phyloP scores from a whole-genome alignment of 345 rosid genomes.

The Punica granatum region DNA sequence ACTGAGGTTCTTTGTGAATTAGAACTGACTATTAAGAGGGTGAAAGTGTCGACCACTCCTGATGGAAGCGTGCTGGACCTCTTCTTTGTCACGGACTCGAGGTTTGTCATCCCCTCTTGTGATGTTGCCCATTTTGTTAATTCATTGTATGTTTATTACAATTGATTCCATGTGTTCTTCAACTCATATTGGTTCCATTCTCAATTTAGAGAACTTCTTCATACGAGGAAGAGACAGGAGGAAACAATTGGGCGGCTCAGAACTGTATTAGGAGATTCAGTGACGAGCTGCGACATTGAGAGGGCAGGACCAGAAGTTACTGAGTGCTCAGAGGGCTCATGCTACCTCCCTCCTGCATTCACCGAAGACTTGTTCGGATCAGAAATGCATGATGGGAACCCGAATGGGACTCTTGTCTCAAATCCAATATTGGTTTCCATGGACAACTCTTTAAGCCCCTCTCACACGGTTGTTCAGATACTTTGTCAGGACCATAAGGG shows the following conservation, averaged over 20 bases:
- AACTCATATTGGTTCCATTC: neutral
- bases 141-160: neutral
- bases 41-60: constrained; percentile 59
- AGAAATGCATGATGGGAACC: constrained; percentile 29
- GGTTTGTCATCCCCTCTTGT: constrained; percentile 30
- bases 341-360: constrained; percentile 50
- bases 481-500: constrained; percentile 67
- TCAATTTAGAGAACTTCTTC: constrained; percentile 44
- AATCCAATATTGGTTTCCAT: constrained; percentile 29
- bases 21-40: constrained; percentile 58
- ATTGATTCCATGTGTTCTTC: neutral
- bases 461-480: constrained; percentile 53
- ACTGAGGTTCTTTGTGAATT: constrained; percentile 57
- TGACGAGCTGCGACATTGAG: constrained; percentile 64
- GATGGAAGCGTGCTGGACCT: constrained; percentile 73
- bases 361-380: constrained; percentile 40
- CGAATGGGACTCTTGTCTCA: constrained; percentile 29
- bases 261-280: constrained; percentile 34
- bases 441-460: constrained; percentile 54
- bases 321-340: constrained; percentile 50
- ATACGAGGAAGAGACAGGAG: constrained; percentile 32
- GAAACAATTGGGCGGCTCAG: constrained; percentile 33
- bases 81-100: constrained; percentile 58
- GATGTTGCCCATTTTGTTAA: constrained; percentile 4
- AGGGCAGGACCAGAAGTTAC: constrained; percentile 39